Conservation (phyloP, 805 yeast species). For the Saturnispora mendoncae region DNA sequence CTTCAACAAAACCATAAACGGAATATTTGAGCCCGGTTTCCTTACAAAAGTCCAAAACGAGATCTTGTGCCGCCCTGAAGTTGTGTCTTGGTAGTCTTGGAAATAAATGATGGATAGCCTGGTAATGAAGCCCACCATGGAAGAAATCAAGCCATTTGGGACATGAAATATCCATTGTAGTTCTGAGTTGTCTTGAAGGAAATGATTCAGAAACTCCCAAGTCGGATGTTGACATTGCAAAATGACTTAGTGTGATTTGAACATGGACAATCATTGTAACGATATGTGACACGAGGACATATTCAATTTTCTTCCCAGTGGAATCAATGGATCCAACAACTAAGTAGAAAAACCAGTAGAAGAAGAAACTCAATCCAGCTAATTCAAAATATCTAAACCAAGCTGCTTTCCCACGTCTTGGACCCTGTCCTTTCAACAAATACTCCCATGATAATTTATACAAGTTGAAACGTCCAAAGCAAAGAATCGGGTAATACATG, state of each 20-base stretch:
- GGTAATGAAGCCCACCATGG: constrained; percentile 91
- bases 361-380: constrained; percentile 57
- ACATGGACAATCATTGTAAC: constrained; percentile 91
- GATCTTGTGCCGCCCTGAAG: constrained; percentile 63
- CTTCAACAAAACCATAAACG: constrained; percentile 75
- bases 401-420: constrained; percentile 72
- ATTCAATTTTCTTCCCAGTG: constrained; percentile 45
- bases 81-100: constrained; percentile 88
- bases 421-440: constrained; percentile 67
- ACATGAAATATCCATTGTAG: constrained; percentile 93
- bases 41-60: constrained; percentile 65
- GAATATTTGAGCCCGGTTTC: constrained; percentile 71
- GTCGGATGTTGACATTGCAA: constrained; percentile 90
- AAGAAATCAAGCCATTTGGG: constrained; percentile 87
- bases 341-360: constrained; percentile 74
- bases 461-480: constrained; percentile 79
- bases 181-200: constrained; percentile 70
- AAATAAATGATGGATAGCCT: constrained; percentile 82
- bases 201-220: constrained; percentile 74
- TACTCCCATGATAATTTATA: constrained; percentile 78
- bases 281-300: constrained; percentile 63
- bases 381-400: constrained; percentile 79
- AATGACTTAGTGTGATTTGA: constrained; percentile 81
- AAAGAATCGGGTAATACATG: constrained; percentile 67
- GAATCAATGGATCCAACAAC: constrained; percentile 47